phyloP scores from a whole-genome alignment of 768 basidiomycete species.

The Phlegmacium glaucopus region DNA sequence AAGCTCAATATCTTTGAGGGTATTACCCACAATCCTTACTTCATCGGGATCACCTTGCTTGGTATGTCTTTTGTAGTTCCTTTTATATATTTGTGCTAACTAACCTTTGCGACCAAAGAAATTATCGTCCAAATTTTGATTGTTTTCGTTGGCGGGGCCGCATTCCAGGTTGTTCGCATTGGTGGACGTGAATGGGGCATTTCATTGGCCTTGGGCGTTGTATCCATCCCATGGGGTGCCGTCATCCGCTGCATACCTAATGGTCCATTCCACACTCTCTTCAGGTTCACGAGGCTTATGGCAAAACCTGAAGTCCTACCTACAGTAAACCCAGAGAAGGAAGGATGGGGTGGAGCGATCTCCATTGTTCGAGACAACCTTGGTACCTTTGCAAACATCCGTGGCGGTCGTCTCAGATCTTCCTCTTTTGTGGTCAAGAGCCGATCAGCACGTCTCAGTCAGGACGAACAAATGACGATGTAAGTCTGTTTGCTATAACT shows the following conservation, averaged over 20 bases:
- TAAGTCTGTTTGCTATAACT: slow-evolving; percentile 14
- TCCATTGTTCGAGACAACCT: slow-evolving; percentile 85
- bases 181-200: slow-evolving; percentile 91
- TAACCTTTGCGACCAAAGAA: slow-evolving; percentile 46
- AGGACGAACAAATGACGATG: slow-evolving; percentile 51
- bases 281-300: slow-evolving; percentile 51
- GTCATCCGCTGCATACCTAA: slow-evolving; percentile 81
- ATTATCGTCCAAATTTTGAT: slow-evolving; percentile 83
- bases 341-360: slow-evolving; percentile 78
- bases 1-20: slow-evolving; percentile 89
- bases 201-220: slow-evolving; percentile 79
- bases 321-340: slow-evolving; percentile 51
- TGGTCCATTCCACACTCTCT: slow-evolving; percentile 63
- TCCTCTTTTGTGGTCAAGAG: slow-evolving; percentile 86
- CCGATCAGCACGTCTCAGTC: slow-evolving; percentile 53
- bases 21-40: slow-evolving; percentile 75
- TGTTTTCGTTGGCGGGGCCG: slow-evolving; percentile 86
- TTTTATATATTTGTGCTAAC: slow-evolving; percentile 1
- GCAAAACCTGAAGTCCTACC: slow-evolving; percentile 67
- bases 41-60: slow-evolving; percentile 78
- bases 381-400: slow-evolving; percentile 72
- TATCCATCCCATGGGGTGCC: slow-evolving; percentile 86
- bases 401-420: slow-evolving; percentile 85
- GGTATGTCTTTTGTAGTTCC: slow-evolving; percentile 46
- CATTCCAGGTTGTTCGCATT: slow-evolving; percentile 84